A percentile compares a stretch with the other conserved stretches of the same genome.
These are phyloP conservation scores for Cinchona pubescens DNA, from an alignment of 257 asterid genomes.

Conservation along the genomic window DNA sequence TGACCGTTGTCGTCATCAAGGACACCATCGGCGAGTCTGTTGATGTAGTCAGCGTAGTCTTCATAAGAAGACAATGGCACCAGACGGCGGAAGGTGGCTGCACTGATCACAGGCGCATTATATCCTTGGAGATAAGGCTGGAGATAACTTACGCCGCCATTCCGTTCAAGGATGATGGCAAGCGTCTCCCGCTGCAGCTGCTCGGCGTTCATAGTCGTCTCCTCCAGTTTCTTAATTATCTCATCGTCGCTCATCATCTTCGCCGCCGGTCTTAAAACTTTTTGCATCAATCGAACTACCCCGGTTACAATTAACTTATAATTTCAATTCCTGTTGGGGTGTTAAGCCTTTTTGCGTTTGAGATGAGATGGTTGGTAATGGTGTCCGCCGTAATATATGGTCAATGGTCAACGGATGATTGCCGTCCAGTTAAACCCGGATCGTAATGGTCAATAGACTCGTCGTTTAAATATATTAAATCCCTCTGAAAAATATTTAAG, in stretches of 20 bases:
- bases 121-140: conserved; percentile 7
- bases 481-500: no score
- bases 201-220: conserved; percentile 18
- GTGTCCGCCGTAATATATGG: neutral
- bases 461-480: no score
- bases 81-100: conserved; percentile 11
- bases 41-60: conserved; percentile 18
- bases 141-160: conserved; percentile 19
- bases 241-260: conserved; percentile 21
- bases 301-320: no score
- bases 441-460: no score
- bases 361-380: no score
- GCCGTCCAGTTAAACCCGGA: neutral
- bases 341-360: neutral
- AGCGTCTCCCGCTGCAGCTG: conserved; percentile 23
- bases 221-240: conserved; percentile 18
- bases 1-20: neutral
- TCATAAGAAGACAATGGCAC: conserved; percentile 25
- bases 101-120: neutral
- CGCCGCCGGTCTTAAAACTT: no score
- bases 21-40: conserved; percentile 20
- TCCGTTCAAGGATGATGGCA: conserved; percentile 13
- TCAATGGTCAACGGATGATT: neutral
- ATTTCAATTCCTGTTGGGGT: no score
- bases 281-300: no score